Conservation (phyloP, 1,284 basidiomycete species). For the Marasmius sp. region DNA sequence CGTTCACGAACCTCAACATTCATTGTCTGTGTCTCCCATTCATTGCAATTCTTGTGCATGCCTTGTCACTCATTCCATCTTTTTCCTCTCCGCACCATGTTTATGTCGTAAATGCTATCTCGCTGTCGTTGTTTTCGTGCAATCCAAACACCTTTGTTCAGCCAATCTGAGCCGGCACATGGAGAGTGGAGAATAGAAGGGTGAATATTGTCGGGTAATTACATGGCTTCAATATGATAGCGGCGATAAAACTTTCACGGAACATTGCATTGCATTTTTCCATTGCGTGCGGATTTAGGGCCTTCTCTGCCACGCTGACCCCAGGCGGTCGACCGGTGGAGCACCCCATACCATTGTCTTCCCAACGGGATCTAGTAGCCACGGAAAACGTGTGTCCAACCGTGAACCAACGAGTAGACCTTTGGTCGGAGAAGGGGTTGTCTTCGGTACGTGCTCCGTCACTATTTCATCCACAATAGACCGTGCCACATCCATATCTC, state of each 20-base stretch:
- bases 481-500: background rate
- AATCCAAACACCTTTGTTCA: background rate
- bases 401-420: conserved; percentile 44
- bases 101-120: conserved; percentile 5
- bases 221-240: too few relatives aligned
- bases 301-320: conserved; percentile 24
- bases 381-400: conserved; percentile 48
- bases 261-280: background rate
- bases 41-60: too few relatives aligned
- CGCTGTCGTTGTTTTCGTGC: background rate
- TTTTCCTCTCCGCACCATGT: background rate
- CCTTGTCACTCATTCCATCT: background rate
- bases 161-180: background rate
- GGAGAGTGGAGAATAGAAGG: too few relatives aligned
- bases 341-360: conserved; percentile 71
- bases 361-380: conserved; percentile 53
- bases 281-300: background rate
- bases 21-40: too few relatives aligned
- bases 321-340: conserved; percentile 61
- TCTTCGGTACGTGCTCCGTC: background rate
- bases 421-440: conserved; percentile 3
- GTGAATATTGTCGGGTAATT: too few relatives aligned
- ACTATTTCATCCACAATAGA: background rate
- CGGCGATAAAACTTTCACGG: too few relatives aligned
- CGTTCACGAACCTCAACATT: too few relatives aligned